phyloP scores from a whole-genome alignment of 192 early-diverging fungal genomes.

The Gryganskiella cystojenkinii region DNA sequence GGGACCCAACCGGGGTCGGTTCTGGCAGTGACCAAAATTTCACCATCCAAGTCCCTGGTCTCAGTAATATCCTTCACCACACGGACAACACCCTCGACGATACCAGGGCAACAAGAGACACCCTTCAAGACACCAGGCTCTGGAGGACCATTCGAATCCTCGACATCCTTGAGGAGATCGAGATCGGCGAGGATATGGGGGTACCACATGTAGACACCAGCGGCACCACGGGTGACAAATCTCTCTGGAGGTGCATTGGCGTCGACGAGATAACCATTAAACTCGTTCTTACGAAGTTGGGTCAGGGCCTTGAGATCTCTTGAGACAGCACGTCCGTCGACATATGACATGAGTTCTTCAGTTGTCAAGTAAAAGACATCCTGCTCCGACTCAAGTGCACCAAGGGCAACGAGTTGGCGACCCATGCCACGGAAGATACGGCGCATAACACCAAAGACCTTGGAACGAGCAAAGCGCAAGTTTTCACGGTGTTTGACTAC shows the following conservation, averaged over 20 bases:
- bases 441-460: constrained; percentile 51
- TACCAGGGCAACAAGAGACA: constrained; percentile 50
- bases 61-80: constrained; percentile 48
- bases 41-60: constrained; percentile 37
- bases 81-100: constrained; percentile 48
- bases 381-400: constrained; percentile 29
- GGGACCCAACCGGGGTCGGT: constrained; percentile 58
- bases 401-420: constrained; percentile 30
- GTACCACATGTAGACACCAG: constrained; percentile 52
- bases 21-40: constrained; percentile 52
- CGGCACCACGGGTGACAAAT: constrained; percentile 45
- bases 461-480: constrained; percentile 47
- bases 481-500: constrained; percentile 52
- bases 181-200: constrained; percentile 49
- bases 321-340: constrained; percentile 47
- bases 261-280: constrained; percentile 31
- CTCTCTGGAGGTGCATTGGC: constrained; percentile 48
- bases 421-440: constrained; percentile 52
- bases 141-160: constrained; percentile 44
- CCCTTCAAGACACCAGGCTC: constrained; percentile 51
- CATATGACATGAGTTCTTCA: constrained; percentile 42
- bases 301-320: constrained; percentile 50
- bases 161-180: constrained; percentile 46
- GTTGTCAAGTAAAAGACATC: constrained; percentile 47
- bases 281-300: constrained; percentile 36